Base-by-base conservation (phyloP, 2,329 filamentous ascomycete genomes). In the Aspergillus spinulosporus region DNA sequence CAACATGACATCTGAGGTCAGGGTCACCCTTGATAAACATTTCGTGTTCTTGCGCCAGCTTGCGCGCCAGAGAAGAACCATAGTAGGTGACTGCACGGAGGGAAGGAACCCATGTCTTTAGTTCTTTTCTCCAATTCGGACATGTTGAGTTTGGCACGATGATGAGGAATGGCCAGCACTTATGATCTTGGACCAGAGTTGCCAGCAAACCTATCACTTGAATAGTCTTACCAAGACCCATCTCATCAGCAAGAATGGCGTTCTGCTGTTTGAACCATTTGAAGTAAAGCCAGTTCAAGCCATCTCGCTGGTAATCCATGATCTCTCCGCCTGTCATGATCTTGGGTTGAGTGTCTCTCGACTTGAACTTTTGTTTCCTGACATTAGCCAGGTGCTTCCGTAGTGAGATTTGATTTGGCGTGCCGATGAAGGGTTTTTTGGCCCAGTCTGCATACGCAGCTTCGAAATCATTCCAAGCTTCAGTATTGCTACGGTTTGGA, bases 161-260 rank as follows among this genome's bases (percentile, higher is more conserved):
- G 3, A 97, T 82, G 12, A 99, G 80, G 68, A 97, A 97, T 0
- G 94, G 94, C 83, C 89, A 97, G 73, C 91, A 94, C 68, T 84
- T 79, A 66, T 84, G 81, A 50, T 87, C 82, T 59, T 88, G 81
- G 26, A 88, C 81, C 37, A 97, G 75, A 0, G 88, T 86, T 1
- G 89, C 86, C 58, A 97, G 82, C 60, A 96, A 84, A 2, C 87
- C 85, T 58, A 97, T 89, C 51, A 97, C 86, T 70, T 99, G 94
- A 32, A 99, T 90, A 0, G 94, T 99, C 77, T 99, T 99, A 32
- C 94, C 94, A 1, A 99, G 83, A 40, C 94, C 94, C 94, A 99
- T 99, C 70, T 99, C 94, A 68, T 99, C 94, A 0, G 94, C 94
- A 5, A 97, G 82, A 57, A 97, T 93, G 29, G 92, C 89, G 66